Evolutionary conservation across 306 rosid species (phyloP), one percentile per base, ranked within the genome.

Genomic region (Ormosia emarginata): DNA sequence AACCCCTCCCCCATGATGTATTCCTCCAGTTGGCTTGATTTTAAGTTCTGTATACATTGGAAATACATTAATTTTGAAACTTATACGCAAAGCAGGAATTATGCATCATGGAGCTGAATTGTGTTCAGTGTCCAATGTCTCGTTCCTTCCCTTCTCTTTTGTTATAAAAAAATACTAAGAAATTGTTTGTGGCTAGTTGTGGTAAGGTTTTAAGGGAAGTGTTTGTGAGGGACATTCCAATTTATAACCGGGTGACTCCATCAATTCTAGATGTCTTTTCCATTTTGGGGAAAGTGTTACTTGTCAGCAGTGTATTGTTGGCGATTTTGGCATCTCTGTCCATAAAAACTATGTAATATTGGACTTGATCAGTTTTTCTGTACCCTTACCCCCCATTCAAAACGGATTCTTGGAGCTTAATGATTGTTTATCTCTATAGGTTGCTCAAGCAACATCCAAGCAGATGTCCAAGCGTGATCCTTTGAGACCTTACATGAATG

Each of bases 381-480:
- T 63, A 8, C 13, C 34, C 63, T 65, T 82, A 39, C 37, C 15
- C 59, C 59, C 18, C 24, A 7, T 40, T 3, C 5, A 11, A 49
- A 44, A 59, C n/a, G 24, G 24, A 3, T 37, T 62, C 34, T 17
- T 46, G 58, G 65, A 69, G 39, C 66, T 77, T 70, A 47, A 64
- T 83, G 46, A 50, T 83, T 40, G 39, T 80, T 77, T 83, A 77
- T 82, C 74, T 81, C 36, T 81, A 74, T 79, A 95, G 99, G 92
- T 93, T 49, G 97, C 99, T 74, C 98, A 95, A 87, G 99, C 98
- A 88, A 95, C 98, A 61, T 89, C 97, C 78, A 90, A 87, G 77
- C 98, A 95, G 85, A 93, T 95, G 93, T 90, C 98, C 61, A 90
- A 93, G 87, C 97, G 98, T 63, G 99, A 95, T 86, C 94, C 99